A percentile compares a stretch with the other conserved stretches of the same genome.
phyloP scores from a whole-genome alignment of 371 early-diverging fungal species.

The Homolaphlyctis polyrhiza region DNA sequence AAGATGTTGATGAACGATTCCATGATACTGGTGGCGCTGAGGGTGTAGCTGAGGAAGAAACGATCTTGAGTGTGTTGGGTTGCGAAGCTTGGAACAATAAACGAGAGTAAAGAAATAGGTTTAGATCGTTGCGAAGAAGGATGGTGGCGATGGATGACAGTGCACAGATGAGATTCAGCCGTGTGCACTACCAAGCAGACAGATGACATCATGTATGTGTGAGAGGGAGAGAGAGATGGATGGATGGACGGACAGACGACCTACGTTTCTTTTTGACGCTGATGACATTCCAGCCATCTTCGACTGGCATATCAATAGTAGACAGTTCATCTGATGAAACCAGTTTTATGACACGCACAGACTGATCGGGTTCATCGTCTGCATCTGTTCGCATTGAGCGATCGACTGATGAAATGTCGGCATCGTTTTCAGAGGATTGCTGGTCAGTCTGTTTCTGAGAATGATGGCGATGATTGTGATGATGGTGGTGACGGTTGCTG shows the following conservation, averaged over 20 bases:
- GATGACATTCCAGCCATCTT: conserved; percentile 25
- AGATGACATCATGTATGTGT: neutral
- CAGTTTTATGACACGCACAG: neutral
- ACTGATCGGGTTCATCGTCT: neutral
- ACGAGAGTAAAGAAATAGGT: neutral
- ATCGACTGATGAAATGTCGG: no score
- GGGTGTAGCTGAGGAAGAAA: neutral
- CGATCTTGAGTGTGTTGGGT: neutral
- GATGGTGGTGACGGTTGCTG: no score
- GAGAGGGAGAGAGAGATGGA: neutral
- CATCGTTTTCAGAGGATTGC: no score
- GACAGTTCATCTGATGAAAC: neutral
- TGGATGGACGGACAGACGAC: neutral
- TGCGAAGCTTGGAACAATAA: neutral
- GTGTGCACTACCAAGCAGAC: neutral
- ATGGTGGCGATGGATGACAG: no score
- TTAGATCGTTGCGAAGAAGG: no score
- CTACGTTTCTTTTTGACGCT: conserved; percentile 10
- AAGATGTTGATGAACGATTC: neutral
- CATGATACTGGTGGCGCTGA: neutral
- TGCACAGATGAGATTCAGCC: no score
- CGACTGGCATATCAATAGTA: neutral
- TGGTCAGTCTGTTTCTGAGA: no score
- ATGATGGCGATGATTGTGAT: no score
- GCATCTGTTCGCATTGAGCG: neutral